Evolutionary conservation across 768 basidiomycete species (phyloP).

Genomic region (Calocera viscosa): DNA sequence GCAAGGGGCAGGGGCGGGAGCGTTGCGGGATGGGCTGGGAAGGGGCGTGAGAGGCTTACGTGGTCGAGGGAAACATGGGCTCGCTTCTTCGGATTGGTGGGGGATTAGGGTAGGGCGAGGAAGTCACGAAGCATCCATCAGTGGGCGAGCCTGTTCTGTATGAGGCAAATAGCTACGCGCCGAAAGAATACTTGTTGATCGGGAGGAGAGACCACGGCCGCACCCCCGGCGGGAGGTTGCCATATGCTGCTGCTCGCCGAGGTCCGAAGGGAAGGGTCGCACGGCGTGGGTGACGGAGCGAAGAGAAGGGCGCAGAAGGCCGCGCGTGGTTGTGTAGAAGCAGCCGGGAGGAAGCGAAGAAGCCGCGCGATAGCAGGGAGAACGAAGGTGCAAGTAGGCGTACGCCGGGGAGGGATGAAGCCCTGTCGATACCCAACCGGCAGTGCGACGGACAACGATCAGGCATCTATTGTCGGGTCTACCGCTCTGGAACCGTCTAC

Average conservation of each 20-base stretch:
- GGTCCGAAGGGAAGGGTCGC: no score
- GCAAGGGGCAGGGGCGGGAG: not conserved
- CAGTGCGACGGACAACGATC: no score
- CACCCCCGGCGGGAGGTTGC: not conserved
- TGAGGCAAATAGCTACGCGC: not conserved
- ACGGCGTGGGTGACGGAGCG: no score
- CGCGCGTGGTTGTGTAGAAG: no score
- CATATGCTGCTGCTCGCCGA: not conserved
- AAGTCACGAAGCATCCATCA: not conserved
- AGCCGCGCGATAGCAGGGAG: no score
- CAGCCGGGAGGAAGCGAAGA: no score
- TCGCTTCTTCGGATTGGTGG: slow-evolving; percentile 7
- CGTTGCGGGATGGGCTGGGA: not conserved
- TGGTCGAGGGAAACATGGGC: not conserved
- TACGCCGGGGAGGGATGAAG: no score
- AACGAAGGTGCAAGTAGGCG: no score
- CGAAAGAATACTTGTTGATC: slow-evolving; percentile 1
- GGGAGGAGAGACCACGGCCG: not conserved
- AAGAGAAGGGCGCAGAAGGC: no score
- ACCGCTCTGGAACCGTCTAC: no score
- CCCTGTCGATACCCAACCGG: no score
- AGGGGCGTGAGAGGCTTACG: not conserved
- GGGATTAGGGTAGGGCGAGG: not conserved
- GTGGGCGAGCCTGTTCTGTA: not conserved
- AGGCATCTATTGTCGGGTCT: no score